These are phyloP conservation scores for Tarenaya hassleriana DNA, from an alignment of 345 rosid genomes.

Conservation along the genomic window DNA sequence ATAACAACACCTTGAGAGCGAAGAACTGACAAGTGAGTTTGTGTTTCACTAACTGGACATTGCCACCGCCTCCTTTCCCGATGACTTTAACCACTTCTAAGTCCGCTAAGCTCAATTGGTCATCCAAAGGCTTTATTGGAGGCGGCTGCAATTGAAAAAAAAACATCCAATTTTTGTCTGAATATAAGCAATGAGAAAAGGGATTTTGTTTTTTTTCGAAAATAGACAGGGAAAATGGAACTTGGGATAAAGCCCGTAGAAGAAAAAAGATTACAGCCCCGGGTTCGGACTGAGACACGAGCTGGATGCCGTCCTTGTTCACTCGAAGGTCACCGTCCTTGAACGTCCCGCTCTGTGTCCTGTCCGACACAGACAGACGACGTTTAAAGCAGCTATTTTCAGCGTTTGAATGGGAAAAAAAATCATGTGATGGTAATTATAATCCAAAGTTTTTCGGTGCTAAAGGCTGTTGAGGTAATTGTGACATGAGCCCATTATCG, in stretches of 20 bases:
- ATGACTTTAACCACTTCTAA: constrained; percentile 75
- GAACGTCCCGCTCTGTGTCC: constrained; percentile 86
- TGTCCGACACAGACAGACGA: constrained; percentile 23
- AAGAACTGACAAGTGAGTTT: constrained; percentile 86
- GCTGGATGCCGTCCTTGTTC: constrained; percentile 78
- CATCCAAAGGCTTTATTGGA: constrained; percentile 54
- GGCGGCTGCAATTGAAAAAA: constrained; percentile 65
- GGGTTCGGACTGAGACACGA: constrained; percentile 40
- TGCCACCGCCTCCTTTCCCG: constrained; percentile 91
- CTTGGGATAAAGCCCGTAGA: background rate
- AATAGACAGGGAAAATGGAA: constrained; percentile 14
- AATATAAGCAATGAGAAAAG: background rate
- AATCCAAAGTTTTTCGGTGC: too few relatives aligned
- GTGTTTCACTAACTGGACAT: constrained; percentile 90
- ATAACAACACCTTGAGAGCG: constrained; percentile 89
- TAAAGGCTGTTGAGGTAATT: too few relatives aligned
- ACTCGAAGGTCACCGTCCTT: constrained; percentile 90
- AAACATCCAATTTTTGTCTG: background rate
- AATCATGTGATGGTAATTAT: too few relatives aligned
- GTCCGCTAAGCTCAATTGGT: constrained; percentile 66
- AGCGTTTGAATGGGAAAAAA: constrained; percentile 12
- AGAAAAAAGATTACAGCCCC: constrained; percentile 49
- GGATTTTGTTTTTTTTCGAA: too few relatives aligned
- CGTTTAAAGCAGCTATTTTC: too few relatives aligned
- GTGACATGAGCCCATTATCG: too few relatives aligned